A percentile compares a stretch with the other conserved stretches of the same genome.
Conservation (phyloP, 1,284 basidiomycete species). For the Rhizoctonia solani region DNA sequence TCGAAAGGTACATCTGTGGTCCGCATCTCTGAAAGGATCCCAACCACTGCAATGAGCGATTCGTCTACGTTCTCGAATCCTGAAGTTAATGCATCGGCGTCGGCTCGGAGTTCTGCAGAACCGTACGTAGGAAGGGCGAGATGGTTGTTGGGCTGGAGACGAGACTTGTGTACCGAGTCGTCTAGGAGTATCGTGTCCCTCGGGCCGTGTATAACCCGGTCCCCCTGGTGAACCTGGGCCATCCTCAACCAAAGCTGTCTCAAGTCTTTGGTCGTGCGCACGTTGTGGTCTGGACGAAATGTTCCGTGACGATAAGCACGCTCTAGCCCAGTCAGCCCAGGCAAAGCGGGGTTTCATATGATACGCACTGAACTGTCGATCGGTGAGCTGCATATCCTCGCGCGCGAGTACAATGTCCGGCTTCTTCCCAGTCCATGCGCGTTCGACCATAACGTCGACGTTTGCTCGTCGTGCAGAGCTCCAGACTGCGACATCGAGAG, state of each 20-base stretch:
- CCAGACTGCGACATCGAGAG: conserved; percentile 19
- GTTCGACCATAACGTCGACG: conserved; percentile 11
- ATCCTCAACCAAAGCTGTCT: conserved; percentile 11
- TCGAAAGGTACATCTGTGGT: background rate
- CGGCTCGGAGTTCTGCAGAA: conserved; percentile 1
- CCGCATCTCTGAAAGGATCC: conserved; percentile 26
- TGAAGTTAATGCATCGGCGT: conserved; percentile 12
- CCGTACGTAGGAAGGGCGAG: conserved; percentile 11
- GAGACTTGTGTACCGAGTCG: conserved; percentile 20
- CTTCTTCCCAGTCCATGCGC: conserved; percentile 5
- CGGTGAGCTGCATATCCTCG: conserved; percentile 15
- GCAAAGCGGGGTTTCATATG: background rate
- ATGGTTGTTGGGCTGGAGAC: conserved; percentile 14
- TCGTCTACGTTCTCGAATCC: too few species aligned
- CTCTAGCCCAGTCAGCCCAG: background rate
- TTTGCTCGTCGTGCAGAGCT: conserved; percentile 14
- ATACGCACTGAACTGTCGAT: conserved; percentile 28
- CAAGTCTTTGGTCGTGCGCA: conserved; percentile 23
- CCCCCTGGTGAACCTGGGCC: conserved; percentile 2
- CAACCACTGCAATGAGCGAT: conserved; percentile 21
- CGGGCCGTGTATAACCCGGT: conserved; percentile 1
- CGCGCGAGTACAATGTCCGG: conserved; percentile 13
- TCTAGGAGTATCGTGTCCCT: conserved; percentile 22
- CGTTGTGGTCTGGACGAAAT: conserved; percentile 29
- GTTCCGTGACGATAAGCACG: conserved; percentile 20